phyloP scores from a whole-genome alignment of 768 basidiomycete genomes.

The Leucocoprinus birnbaumii region DNA sequence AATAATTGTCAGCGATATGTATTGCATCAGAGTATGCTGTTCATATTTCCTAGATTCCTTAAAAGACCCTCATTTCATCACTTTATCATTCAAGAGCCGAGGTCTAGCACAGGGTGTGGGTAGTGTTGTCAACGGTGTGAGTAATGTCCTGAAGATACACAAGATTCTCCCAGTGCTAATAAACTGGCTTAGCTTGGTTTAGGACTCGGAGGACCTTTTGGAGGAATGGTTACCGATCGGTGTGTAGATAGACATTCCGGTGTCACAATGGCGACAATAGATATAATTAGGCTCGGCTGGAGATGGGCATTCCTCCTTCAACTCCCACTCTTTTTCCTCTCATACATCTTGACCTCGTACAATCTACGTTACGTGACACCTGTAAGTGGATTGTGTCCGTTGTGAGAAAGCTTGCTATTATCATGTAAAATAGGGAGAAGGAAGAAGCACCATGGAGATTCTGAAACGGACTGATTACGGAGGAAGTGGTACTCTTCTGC shows the following conservation, averaged over 20 bases:
- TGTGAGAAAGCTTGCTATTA: neutral
- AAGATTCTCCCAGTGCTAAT: neutral
- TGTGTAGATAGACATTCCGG: slow-evolving; percentile 31
- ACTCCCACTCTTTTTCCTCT: slow-evolving; percentile 61
- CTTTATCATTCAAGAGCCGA: slow-evolving; percentile 57
- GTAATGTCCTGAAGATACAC: slow-evolving; percentile 24
- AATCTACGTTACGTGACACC: slow-evolving; percentile 65
- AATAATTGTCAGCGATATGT: slow-evolving; percentile 81
- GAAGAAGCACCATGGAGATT: slow-evolving; percentile 62
- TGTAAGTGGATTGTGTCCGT: slow-evolving; percentile 10
- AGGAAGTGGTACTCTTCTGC: slow-evolving; percentile 61
- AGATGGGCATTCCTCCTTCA: slow-evolving; percentile 79
- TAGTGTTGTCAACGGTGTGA: slow-evolving; percentile 72
- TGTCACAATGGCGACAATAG: neutral
- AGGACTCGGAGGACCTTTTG: slow-evolving; percentile 80
- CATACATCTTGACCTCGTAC: slow-evolving; percentile 52
- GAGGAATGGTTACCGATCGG: slow-evolving; percentile 69
- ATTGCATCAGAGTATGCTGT: slow-evolving; percentile 63
- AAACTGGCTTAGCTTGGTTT: slow-evolving; percentile 53
- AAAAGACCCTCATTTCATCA: slow-evolving; percentile 1
- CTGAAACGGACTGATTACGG: slow-evolving; percentile 77
- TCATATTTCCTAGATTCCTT: neutral
- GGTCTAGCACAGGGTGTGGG: slow-evolving; percentile 71
- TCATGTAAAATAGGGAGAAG: slow-evolving; percentile 49
- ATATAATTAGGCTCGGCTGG: slow-evolving; percentile 63